phyloP scores from a whole-genome alignment of 2,329 filamentous ascomycete species.

The Lachnellula arida region DNA sequence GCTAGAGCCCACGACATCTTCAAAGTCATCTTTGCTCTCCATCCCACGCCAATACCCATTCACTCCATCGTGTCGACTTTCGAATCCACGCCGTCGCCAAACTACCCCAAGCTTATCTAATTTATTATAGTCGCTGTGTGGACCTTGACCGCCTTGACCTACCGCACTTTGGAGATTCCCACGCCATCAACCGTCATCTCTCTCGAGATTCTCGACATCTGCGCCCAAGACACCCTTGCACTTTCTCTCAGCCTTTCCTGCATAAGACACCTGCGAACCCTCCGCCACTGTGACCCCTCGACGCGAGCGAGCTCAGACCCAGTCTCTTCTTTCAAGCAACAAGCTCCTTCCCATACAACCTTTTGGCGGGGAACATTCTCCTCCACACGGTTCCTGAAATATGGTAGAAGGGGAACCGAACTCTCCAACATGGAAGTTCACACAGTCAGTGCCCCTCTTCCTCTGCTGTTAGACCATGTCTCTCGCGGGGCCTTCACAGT shows the following conservation, averaged over 20 bases:
- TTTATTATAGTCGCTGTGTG: no score
- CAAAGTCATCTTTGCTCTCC: background rate
- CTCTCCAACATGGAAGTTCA: slow-evolving; percentile 99
- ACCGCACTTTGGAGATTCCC: background rate
- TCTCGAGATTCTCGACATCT: background rate
- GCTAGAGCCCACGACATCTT: background rate
- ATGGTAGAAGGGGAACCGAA: slow-evolving; percentile 96
- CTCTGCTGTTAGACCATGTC: background rate
- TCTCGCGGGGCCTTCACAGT: background rate
- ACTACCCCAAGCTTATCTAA: no score
- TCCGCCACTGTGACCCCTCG: slow-evolving; percentile 25
- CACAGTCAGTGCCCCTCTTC: slow-evolving; percentile 54
- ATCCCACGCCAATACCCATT: background rate
- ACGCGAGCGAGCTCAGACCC: slow-evolving; percentile 21
- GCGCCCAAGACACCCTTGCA: background rate
- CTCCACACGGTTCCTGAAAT: slow-evolving; percentile 45
- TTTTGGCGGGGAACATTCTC: slow-evolving; percentile 27
- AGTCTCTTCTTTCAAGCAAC: slow-evolving; percentile 8
- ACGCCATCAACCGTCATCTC: background rate
- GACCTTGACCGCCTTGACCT: background rate
- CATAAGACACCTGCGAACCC: slow-evolving; percentile 2
- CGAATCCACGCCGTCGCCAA: no score
- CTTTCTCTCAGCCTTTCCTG: slow-evolving; percentile 4
- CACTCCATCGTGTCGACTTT: background rate
- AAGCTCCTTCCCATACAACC: slow-evolving; percentile 3